Evolutionary conservation across 2,329 filamentous ascomycete species (phyloP).

Genomic region (Apiospora saccharicola): DNA sequence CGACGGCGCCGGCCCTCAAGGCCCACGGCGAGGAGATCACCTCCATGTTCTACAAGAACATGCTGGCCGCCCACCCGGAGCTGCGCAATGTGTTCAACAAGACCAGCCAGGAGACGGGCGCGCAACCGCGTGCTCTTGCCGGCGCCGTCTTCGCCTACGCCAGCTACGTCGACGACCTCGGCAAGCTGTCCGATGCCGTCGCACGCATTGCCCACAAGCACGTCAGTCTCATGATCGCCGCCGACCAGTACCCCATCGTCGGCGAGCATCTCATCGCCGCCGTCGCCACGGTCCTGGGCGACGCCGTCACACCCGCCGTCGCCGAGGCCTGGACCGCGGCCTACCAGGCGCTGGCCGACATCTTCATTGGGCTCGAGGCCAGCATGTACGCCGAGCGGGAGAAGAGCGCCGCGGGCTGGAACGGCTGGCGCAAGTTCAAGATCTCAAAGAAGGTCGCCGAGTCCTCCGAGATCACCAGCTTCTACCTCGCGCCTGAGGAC

Average conservation of each 20-base stretch:
- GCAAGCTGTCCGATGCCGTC: constrained; percentile 60
- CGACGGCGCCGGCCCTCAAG: constrained; percentile 76
- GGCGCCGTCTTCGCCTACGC: constrained; percentile 76
- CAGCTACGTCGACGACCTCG: constrained; percentile 73
- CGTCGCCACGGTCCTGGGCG: constrained; percentile 72
- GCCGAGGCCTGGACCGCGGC: constrained; percentile 75
- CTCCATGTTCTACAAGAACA: constrained; percentile 73
- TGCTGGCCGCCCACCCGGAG: constrained; percentile 69
- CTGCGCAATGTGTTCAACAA: constrained; percentile 76
- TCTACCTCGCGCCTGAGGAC: constrained; percentile 74
- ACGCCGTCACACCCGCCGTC: constrained; percentile 70
- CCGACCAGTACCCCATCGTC: constrained; percentile 76
- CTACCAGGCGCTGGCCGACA: constrained; percentile 73
- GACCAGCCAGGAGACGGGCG: constrained; percentile 71
- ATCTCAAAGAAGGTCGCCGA: constrained; percentile 70
- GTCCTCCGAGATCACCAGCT: constrained; percentile 67
- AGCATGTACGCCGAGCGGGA: constrained; percentile 62
- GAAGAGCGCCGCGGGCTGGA: constrained; percentile 45
- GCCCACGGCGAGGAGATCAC: constrained; percentile 75
- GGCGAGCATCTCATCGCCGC: constrained; percentile 72
- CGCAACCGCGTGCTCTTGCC: constrained; percentile 75
- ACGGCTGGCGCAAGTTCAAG: constrained; percentile 58
- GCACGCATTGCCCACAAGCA: constrained; percentile 82
- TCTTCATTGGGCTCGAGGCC: constrained; percentile 73
- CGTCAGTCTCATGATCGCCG: constrained; percentile 71